Conservation (phyloP, 371 early-diverging fungal genomes). For the Mortierella sp. region DNA sequence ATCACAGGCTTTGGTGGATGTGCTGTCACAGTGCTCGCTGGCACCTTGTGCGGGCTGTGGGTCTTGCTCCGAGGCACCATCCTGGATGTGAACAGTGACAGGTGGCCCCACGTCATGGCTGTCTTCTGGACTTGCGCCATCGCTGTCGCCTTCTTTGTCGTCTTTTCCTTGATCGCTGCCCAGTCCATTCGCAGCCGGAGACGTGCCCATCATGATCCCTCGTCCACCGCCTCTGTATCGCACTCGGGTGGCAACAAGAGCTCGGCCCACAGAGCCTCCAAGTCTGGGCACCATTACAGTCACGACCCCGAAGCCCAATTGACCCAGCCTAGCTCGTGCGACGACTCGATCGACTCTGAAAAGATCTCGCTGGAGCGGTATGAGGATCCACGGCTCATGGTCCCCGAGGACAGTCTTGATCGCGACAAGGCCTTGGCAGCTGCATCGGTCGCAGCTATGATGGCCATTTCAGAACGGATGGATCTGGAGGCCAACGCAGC, state of each 20-base stretch:
- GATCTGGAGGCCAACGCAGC: too few species aligned
- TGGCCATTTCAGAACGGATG: too few species aligned
- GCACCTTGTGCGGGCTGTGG: constrained; percentile 43
- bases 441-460: too few species aligned
- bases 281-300: too few species aligned
- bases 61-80: constrained; percentile 34
- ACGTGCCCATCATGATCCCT: constrained; percentile 31
- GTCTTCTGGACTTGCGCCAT: constrained; percentile 47
- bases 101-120: constrained; percentile 29
- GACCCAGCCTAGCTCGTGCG: too few species aligned
- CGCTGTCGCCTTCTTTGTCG: constrained; percentile 42
- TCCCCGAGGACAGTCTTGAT: too few species aligned
- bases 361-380: too few species aligned
- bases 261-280: too few species aligned
- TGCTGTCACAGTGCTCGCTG: constrained; percentile 37
- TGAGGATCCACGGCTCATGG: too few species aligned
- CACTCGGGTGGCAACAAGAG: constrained; percentile 25
- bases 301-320: too few species aligned
- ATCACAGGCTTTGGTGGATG: constrained; percentile 52
- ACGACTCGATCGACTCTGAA: too few species aligned
- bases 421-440: too few species aligned
- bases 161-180: constrained; percentile 24
- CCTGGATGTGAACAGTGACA: constrained; percentile 23
- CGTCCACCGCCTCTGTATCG: constrained; percentile 19
- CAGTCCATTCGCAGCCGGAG: constrained; percentile 39